Evolutionary conservation across 2,329 filamentous ascomycete genomes (phyloP).

Genomic region (Venturia aucupariae): DNA sequence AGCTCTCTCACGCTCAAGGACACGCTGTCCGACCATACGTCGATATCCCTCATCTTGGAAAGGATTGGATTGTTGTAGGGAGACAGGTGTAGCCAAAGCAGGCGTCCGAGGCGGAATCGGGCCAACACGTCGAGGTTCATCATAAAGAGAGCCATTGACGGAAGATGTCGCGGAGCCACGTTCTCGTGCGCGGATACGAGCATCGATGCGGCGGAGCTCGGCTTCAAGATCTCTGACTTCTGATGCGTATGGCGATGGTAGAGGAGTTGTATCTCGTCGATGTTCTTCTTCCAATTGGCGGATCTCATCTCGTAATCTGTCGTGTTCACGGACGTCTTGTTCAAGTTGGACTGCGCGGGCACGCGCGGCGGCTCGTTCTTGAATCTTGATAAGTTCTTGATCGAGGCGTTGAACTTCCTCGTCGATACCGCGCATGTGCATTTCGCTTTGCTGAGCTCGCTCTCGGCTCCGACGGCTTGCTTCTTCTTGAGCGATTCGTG

Average conservation of each 20-base stretch:
- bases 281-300: constrained; percentile 10
- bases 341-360: constrained; percentile 8
- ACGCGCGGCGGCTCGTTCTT: constrained; percentile 5
- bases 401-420: constrained; percentile 8
- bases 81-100: not conserved
- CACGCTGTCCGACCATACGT: not conserved
- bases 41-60: constrained; percentile 4
- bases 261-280: not conserved
- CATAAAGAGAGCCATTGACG: not conserved
- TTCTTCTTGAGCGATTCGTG: constrained; percentile 2
- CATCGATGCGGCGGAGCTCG: not conserved
- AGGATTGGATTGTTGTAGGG: not conserved
- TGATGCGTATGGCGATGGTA: not conserved
- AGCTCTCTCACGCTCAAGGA: constrained; percentile 5
- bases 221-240: not conserved
- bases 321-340: constrained; percentile 7
- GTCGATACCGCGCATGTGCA: constrained; percentile 8
- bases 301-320: constrained; percentile 10
- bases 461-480: not conserved
- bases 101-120: not conserved
- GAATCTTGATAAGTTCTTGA: not conserved
- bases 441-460: not conserved
- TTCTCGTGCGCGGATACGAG: not conserved
- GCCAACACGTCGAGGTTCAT: not conserved
- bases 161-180: not conserved